Base-by-base conservation (phyloP, 305 asterid species). In the Coffea humblotiana region DNA sequence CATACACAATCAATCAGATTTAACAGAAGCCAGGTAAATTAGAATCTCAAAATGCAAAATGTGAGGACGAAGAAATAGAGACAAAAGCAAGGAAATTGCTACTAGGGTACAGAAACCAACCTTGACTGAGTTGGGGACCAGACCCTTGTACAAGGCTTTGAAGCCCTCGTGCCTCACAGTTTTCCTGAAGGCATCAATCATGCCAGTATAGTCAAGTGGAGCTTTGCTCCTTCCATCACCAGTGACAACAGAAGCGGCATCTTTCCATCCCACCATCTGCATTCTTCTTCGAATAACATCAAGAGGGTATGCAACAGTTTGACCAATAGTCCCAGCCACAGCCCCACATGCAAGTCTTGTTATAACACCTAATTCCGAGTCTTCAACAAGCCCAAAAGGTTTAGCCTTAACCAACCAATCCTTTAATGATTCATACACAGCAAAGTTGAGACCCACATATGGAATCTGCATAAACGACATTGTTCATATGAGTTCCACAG, bases 221-320 rank as follows among this genome's bases (percentile, higher is more conserved):
- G 87, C 90, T 82, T 88, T 91, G 89, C 88, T 77, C 84, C 86
- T 88, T 63, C 98, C 98, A 68, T 91, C 96, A 75, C 97, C 97
- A 37, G 92, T 82, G 72, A 94, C 89, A 49, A 94, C 80, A 37
- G 97, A 90, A 82, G 97, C 75, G 78, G 97, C 97, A 81, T 94
- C 88, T 77, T 82, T 94, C 98, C 98, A 93, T 52, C 98, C 98
- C 71, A 88, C 98, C 98, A 94, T 94, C 87, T 94, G 98, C 98
- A 94, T 94, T 89, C 98, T 89, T 86, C 98, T 85, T 69, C 98
- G 97, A 69, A 94, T 90, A 79, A 94, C 97, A 79, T 94, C 97
- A 68, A 94, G 97, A 35, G 98, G 98, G 86, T 94, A 94, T 25
- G 98, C 98, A 86, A 94, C 90, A 78, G 97, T 94, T 87, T 94